Conservation (phyloP, 2,329 filamentous ascomycete genomes). For the Didymella pomorum region DNA sequence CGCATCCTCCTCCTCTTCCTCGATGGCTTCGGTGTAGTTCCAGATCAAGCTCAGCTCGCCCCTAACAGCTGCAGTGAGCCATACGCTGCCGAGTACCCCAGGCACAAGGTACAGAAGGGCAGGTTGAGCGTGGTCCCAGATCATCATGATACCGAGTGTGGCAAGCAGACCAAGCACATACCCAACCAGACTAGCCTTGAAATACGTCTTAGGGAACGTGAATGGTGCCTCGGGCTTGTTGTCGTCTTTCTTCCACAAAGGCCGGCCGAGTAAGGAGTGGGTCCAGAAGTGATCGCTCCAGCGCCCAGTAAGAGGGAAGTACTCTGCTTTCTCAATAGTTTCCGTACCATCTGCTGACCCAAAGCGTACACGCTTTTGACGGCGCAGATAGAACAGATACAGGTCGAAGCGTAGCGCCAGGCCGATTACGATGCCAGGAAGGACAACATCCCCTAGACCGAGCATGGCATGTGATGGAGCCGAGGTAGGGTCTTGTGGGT, state of each 20-base stretch:
- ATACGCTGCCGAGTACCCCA: constrained; percentile 76
- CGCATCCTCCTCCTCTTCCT: constrained; percentile 41
- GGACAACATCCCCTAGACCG: constrained; percentile 90
- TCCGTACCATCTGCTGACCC: constrained; percentile 22
- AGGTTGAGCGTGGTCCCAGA: constrained; percentile 84
- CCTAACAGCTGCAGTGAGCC: constrained; percentile 73
- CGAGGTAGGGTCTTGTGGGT: constrained; percentile 54
- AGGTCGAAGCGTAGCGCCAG: constrained; percentile 91
- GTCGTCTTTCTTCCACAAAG: constrained; percentile 30
- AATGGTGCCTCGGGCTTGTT: constrained; percentile 40
- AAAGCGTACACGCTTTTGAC: constrained; percentile 56
- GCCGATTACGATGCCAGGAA: constrained; percentile 89
- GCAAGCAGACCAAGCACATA: constrained; percentile 80
- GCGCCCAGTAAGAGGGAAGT: constrained; percentile 65
- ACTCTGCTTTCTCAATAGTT: constrained; percentile 50
- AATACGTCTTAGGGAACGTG: constrained; percentile 84
- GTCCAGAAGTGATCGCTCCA: constrained; percentile 91
- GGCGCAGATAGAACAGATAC: constrained; percentile 79
- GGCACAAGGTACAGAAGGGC: constrained; percentile 93
- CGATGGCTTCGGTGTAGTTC: constrained; percentile 75
- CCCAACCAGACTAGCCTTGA: constrained; percentile 76
- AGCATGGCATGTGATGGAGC: constrained; percentile 72
- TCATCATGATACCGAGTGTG: constrained; percentile 78
- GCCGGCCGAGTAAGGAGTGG: constrained; percentile 43
- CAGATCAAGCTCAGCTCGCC: constrained; percentile 81